These are phyloP conservation scores for Tuber microsphaerosporum DNA, from an alignment of 495 filamentous ascomycete species.

Conservation along the genomic window DNA sequence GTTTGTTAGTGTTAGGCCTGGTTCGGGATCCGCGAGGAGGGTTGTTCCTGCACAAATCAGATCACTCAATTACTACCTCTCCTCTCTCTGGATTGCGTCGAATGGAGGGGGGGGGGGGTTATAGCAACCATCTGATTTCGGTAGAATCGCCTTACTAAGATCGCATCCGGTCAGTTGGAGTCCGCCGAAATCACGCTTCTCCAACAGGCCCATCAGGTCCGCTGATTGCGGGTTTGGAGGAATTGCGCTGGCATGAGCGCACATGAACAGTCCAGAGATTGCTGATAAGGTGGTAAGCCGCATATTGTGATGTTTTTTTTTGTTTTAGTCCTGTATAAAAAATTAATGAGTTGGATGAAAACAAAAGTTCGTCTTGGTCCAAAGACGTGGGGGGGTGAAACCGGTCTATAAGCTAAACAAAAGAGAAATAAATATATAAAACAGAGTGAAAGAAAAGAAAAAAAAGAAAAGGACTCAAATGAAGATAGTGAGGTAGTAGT, in stretches of 20 bases:
- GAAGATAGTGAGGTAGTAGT: neutral
- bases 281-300: slow-evolving; percentile 1
- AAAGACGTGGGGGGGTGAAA: neutral
- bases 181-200: slow-evolving; percentile 5
- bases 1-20: slow-evolving; percentile 14
- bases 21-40: slow-evolving; percentile 10
- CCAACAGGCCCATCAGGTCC: slow-evolving; percentile 11
- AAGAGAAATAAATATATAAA: neutral
- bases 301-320: slow-evolving; percentile 8
- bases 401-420: neutral
- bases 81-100: neutral
- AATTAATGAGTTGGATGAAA: neutral
- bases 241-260: slow-evolving; percentile 10
- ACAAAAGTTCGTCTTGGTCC: slow-evolving; percentile 5
- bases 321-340: neutral
- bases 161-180: slow-evolving; percentile 44
- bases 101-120: neutral
- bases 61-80: neutral
- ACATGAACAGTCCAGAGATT: slow-evolving; percentile 10
- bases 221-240: slow-evolving; percentile 9
- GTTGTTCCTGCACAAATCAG: neutral
- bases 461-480: neutral
- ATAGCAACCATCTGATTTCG: slow-evolving; percentile 35
- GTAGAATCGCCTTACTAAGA: slow-evolving; percentile 47
- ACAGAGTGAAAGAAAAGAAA: neutral